Evolutionary conservation across 371 early-diverging fungal species (phyloP).

Genomic region (Lichtheimia ornata): DNA sequence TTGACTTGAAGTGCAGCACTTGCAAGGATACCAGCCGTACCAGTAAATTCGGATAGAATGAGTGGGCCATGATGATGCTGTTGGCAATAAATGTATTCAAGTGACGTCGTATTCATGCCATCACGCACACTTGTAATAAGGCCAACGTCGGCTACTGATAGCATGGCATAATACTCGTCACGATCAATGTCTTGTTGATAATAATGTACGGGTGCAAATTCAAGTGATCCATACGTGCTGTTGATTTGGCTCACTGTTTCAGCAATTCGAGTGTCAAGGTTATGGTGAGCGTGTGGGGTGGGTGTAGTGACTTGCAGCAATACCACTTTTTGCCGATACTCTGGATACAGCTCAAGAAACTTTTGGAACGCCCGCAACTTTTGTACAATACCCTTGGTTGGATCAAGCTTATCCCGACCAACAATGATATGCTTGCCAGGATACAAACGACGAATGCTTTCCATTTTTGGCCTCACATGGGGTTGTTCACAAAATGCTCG

Average conservation of each 20-base stretch:
- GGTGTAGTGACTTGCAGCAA: constrained; percentile 73
- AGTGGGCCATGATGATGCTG: constrained; percentile 88
- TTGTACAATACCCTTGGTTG: constrained; percentile 97
- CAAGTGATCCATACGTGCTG: constrained; percentile 90
- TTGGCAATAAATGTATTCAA: constrained; percentile 98
- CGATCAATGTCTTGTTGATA: constrained; percentile 94
- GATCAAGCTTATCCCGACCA: constrained; percentile 98
- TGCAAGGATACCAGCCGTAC: constrained; percentile 92
- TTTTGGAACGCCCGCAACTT: constrained; percentile 94
- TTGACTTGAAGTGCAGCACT: constrained; percentile 93
- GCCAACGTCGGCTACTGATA: constrained; percentile 94
- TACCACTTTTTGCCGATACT: constrained; percentile 89
- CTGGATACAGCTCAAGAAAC: constrained; percentile 87
- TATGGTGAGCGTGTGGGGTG: constrained; percentile 55
- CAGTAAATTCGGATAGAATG: constrained; percentile 97
- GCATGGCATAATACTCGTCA: constrained; percentile 95
- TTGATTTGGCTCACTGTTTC: constrained; percentile 94
- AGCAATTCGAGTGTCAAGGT: constrained; percentile 84
- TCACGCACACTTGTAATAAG: constrained; percentile 97
- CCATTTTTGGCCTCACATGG: constrained; percentile 73
- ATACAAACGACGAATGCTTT: constrained; percentile 83
- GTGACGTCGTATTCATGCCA: constrained; percentile 99
- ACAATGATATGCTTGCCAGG: constrained; percentile 93
- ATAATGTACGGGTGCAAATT: constrained; percentile 94
- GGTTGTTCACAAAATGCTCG: constrained; percentile 49